These are phyloP conservation scores for Colletotrichum sp. DNA, from an alignment of 2,329 filamentous ascomycete species.

Conservation along the genomic window DNA sequence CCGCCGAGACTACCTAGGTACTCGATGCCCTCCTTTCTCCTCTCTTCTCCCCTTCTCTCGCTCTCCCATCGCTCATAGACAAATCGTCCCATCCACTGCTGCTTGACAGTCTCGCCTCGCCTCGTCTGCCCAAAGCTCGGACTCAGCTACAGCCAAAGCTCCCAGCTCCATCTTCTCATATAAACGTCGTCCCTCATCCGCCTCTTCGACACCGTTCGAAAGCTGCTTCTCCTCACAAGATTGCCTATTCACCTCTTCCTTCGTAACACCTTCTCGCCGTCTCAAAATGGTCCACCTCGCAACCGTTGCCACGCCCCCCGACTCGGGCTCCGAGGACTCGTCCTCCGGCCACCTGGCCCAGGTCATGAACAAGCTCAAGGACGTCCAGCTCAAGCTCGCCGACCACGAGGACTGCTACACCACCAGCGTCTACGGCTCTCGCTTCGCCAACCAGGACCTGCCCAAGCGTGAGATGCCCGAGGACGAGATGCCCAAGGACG, in stretches of 20 bases:
- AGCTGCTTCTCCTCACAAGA: not conserved
- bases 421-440: slow-evolving; percentile 86
- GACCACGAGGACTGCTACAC: slow-evolving; percentile 66
- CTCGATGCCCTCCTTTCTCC: not conserved
- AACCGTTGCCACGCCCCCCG: slow-evolving; percentile 9
- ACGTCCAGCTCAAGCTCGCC: slow-evolving; percentile 44
- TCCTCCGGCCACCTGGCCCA: not conserved
- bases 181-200: not conserved
- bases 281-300: slow-evolving; percentile 20
- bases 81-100: not conserved
- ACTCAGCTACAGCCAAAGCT: not conserved
- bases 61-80: not conserved
- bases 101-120: not conserved
- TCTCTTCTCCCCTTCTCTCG: not conserved
- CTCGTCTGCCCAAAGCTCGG: not conserved
- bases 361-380: slow-evolving; percentile 13
- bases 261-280: not conserved
- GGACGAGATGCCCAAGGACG: slow-evolving; percentile 84
- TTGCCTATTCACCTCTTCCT: not conserved
- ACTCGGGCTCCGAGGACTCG: slow-evolving; percentile 11
- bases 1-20: not conserved
- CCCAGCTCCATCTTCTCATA: not conserved
- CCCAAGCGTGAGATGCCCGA: slow-evolving; percentile 89
- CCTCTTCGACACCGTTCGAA: not conserved
- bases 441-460: slow-evolving; percentile 81